Base-by-base conservation (phyloP, 331 rosid genomes). In the Rhamnella rubrinervis region DNA sequence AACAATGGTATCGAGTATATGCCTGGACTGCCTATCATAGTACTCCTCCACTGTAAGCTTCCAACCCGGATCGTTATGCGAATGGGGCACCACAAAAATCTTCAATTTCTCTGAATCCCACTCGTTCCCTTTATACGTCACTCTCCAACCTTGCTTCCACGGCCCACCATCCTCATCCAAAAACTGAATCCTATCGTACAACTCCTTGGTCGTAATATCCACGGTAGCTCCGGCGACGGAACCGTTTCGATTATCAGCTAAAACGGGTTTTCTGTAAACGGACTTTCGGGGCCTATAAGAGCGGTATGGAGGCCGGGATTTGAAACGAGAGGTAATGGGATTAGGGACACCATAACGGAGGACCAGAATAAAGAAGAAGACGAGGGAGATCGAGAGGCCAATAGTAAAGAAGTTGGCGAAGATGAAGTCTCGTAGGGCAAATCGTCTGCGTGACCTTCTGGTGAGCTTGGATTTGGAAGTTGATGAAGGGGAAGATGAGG, bases 31-130 rank as follows among this genome's bases (percentile, higher is more conserved):
- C 40, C 81, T 73, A 63, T 87, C 95, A 77, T 91, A 95, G 77
- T 95, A 95, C 80, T 95, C 93, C 38, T 89, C 96, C 20, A 95
- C 97, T 4, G 99, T 95, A 66, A 89, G 89, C 80, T 86, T 91
- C 99, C 99, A 95, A 37, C 99, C 99, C 8, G 99, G 99, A 79
- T 95, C 99, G 76, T 95, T 95, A 64, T 95, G 99, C 19, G 99
- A 95, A 78, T 95, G 99, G 6, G 99, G 99, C 71, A 91, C 99
- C 65, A 95, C 96, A 44, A 89, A 67, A 23, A 95, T 78, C 86
- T 95, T 95, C 84, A 95, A 70, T 79, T 84, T 91, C 93, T 95
- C 99, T 14, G 72, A 57, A 77, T 95, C 93, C 99, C 99, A 95
- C 74, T 95, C 99, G 56, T 91, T 76, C 66, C 99, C 99, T 75